Evolutionary conservation across 1,284 basidiomycete species (phyloP).

Genomic region (Waitea zeae): DNA sequence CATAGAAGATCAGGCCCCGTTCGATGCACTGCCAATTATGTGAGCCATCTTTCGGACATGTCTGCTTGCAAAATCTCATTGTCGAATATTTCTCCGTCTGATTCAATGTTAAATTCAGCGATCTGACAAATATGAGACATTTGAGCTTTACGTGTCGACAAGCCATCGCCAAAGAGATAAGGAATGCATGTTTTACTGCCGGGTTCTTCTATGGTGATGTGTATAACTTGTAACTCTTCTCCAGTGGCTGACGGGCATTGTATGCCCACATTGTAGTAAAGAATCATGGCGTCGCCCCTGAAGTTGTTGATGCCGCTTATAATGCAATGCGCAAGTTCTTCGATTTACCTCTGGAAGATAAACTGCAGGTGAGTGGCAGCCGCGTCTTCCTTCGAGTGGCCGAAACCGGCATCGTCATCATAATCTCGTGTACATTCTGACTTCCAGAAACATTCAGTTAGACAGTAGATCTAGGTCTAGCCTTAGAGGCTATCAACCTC

Average conservation of each 20-base stretch:
- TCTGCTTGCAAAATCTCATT: no score
- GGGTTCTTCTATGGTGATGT: slow-evolving; percentile 67
- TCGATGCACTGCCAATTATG: no score
- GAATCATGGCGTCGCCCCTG: slow-evolving; percentile 50
- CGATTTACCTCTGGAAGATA: slow-evolving; percentile 32
- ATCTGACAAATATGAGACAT: no score
- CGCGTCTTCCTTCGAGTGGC: slow-evolving; percentile 1
- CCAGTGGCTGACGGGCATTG: background rate
- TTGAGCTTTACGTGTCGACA: no score
- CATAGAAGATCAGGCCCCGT: no score
- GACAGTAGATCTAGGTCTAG: slow-evolving; percentile 49
- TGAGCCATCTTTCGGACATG: no score
- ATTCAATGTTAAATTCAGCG: no score
- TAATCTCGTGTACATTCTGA: background rate
- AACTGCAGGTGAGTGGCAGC: slow-evolving; percentile 30
- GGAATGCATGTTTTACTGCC: slow-evolving; percentile 57
- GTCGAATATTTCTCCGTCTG: no score
- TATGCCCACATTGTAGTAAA: slow-evolving; percentile 28
- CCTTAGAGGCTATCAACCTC: slow-evolving; percentile 58
- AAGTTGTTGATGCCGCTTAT: slow-evolving; percentile 26
- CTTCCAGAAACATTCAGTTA: slow-evolving; percentile 21
- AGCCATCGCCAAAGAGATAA: no score
- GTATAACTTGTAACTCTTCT: background rate
- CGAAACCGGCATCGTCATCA: background rate
- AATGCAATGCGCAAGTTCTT: slow-evolving; percentile 42